phyloP scores from a whole-genome alignment of 495 filamentous ascomycete species.

The Penicillium atrosanguineum region DNA sequence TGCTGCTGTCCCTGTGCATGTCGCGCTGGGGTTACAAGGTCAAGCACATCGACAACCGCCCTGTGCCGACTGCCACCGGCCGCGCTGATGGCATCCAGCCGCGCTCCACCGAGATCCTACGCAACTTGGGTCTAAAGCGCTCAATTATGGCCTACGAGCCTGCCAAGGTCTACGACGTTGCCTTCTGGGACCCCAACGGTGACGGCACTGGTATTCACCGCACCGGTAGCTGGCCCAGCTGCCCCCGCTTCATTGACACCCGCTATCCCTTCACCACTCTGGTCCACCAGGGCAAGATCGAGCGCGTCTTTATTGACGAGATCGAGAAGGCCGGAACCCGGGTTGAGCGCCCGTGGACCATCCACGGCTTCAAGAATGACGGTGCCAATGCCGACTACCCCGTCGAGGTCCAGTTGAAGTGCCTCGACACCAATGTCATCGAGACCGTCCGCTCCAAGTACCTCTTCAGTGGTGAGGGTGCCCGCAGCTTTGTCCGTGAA shows the following conservation, averaged over 20 bases:
- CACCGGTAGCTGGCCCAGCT: constrained; percentile 62
- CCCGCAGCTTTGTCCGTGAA: constrained; percentile 61
- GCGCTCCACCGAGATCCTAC: constrained; percentile 66
- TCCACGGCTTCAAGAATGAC: constrained; percentile 58
- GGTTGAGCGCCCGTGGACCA: constrained; percentile 63
- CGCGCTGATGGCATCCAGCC: constrained; percentile 76
- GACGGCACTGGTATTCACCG: constrained; percentile 53
- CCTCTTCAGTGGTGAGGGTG: constrained; percentile 63
- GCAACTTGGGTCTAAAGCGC: constrained; percentile 64
- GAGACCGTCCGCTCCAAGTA: constrained; percentile 66
- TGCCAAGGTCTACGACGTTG: constrained; percentile 65
- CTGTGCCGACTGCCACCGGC: constrained; percentile 61
- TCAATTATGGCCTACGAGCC: constrained; percentile 62
- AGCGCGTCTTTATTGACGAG: constrained; percentile 62
- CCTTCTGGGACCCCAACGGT: constrained; percentile 60
- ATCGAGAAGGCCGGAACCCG: constrained; percentile 56
- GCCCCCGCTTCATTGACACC: constrained; percentile 64
- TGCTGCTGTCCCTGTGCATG: constrained; percentile 81
- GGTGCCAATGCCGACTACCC: constrained; percentile 55
- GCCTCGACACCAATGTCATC: constrained; percentile 66
- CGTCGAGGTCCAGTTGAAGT: constrained; percentile 68
- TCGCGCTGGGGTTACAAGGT: constrained; percentile 67
- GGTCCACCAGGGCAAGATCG: constrained; percentile 64
- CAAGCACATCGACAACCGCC: constrained; percentile 65
- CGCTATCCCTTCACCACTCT: constrained; percentile 65